These are phyloP conservation scores for Moricandia arvensis DNA, from an alignment of 345 rosid genomes.

Conservation along the genomic window DNA sequence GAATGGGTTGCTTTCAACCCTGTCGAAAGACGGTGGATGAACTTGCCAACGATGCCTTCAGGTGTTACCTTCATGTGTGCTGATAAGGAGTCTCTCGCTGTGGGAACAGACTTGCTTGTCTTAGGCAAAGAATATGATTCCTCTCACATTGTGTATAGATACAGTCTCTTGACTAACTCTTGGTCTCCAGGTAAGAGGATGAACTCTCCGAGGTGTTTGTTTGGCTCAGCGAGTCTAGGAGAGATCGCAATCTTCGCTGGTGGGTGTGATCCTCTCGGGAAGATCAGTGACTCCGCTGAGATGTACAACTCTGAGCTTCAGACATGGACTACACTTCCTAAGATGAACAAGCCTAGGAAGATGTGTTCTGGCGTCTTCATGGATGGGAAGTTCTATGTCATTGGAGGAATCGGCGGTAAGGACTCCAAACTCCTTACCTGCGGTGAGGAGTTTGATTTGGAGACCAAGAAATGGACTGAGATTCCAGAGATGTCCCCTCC, in stretches of 20 bases:
- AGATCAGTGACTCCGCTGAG: constrained; percentile 51
- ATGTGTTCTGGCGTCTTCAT: constrained; percentile 77
- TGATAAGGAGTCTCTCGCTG: constrained; percentile 64
- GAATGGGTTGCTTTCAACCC: constrained; percentile 90
- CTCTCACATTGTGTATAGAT: constrained; percentile 39
- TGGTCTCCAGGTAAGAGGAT: constrained; percentile 49
- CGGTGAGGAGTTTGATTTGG: constrained; percentile 68
- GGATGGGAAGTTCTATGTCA: constrained; percentile 77
- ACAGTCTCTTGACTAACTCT: constrained; percentile 48
- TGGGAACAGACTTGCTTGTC: constrained; percentile 62
- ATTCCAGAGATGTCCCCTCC: constrained; percentile 62
- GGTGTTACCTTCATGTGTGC: constrained; percentile 45
- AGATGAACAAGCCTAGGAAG: constrained; percentile 67
- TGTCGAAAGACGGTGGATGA: constrained; percentile 52
- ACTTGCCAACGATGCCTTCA: constrained; percentile 57
- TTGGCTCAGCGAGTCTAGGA: constrained; percentile 69
- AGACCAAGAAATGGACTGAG: constrained; percentile 55
- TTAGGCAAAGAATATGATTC: constrained; percentile 47
- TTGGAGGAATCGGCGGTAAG: constrained; percentile 59
- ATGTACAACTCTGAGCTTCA: constrained; percentile 58
- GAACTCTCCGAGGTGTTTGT: constrained; percentile 69
- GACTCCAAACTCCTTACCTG: constrained; percentile 41
- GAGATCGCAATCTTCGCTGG: constrained; percentile 74
- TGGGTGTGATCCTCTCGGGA: constrained; percentile 52
- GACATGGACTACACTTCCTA: constrained; percentile 59